Base-by-base conservation (phyloP, 208 protist genomes). In the Lotmaria passim region DNA sequence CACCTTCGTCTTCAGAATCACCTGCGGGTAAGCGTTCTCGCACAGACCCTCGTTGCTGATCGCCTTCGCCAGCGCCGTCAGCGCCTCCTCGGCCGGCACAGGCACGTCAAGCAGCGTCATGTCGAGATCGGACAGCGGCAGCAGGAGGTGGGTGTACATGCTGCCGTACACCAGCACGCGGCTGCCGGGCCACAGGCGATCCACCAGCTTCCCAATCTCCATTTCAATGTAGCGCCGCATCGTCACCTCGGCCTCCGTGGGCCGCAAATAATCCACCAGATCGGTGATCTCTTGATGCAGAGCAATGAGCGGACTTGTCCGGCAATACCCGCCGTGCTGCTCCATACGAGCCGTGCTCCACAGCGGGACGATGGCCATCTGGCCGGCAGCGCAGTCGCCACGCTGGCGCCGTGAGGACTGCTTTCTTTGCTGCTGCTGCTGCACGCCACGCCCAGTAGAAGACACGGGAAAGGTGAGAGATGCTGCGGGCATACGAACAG, bases 1-100 rank as follows among this genome's bases (percentile, higher is more conserved):
- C 21, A 98, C 94, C 66, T 96, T 94, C 51, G 96, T 95, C 61
- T 95, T 95, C 19, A 95, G 76, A 48, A 98, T 97, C 23, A 98
- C 71, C 73, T 96, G 86, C 28, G 91, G 86, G 51, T 90, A 90
- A 3, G 82, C 90, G 12, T 59, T 64, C 50, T 91, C 80, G 70
- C 81, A 91, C 24, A 96, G 64, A 0, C 79, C 76, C 15, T 71
- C 78, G 46, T 69, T 52, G 64, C 78, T 82, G 69, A 95, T 86
- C 58, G 91, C 81, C 50, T 73, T 65, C 36, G 89, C 86, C 62
- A 97, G 61, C 28, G 59, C 15, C 24, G 74, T 81, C 34, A 94
- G 78, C 28, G 86, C 87, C 63, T 93, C 90, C 66, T 94, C 81
- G 15, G 63, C 47, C 14, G 76, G n/a, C 30, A 81, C 79, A 0